Base-by-base conservation (phyloP, 192 early-diverging fungal species). In the Blastocladiella britannica region DNA sequence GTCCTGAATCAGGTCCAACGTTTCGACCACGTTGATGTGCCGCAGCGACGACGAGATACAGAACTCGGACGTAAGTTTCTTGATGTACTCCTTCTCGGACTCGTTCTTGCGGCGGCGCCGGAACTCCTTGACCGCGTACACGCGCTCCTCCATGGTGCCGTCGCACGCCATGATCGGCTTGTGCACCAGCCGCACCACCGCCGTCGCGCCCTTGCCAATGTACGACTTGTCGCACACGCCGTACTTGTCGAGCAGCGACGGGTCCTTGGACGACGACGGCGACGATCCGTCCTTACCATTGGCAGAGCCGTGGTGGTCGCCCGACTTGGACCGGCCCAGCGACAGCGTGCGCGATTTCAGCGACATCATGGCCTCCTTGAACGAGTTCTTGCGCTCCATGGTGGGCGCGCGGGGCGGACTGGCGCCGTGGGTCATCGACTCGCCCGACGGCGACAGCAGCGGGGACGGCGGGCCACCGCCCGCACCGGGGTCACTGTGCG, bases 131-230 rank as follows among this genome's bases (percentile, higher is more conserved):
- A 84, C 81, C 0, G 84, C 84, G 67, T 80, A 83, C 52, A 72
- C 65, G 61, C 74, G 74, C 61, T 82, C 72, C 66, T 85, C 15
- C 37, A 20, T 9, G 15, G 37, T 20, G n/a, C n/a, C n/a, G n/a
- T n/a, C n/a, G n/a, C n/a, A n/a, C 37, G 12, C 37, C 3, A 20
- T 20, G 65, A 84, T 69, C 68, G 84, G 65, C 72, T 82, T 81
- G 66, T 87, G 82, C 0, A 78, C 86, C 9, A 97, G 69, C 25
- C 85, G 78, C 43, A 97, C 93, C 2, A 93, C 84, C 0, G 93
- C 93, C 3, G 87, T 90, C 1, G 89, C 90, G 25, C 93, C 93
- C 62, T 78, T 79, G 7, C 90, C 93, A 28, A 97, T 84, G 60
- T 71, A 73, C 61, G 80, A 72, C 67, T 79, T 74, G 59, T 80